phyloP scores from a whole-genome alignment of 2,329 filamentous ascomycete genomes.

The Alternaria sp. region DNA sequence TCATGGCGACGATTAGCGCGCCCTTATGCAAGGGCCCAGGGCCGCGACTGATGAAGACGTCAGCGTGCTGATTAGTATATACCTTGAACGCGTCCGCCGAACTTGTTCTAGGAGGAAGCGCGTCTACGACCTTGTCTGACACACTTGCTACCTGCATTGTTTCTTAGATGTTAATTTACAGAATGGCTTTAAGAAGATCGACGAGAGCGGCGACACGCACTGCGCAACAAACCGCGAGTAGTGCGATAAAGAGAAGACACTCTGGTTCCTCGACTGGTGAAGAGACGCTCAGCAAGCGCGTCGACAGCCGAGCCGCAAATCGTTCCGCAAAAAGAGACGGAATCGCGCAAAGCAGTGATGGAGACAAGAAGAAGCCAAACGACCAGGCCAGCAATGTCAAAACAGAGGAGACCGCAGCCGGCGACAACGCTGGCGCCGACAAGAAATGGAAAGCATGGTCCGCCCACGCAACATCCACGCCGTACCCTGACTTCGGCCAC shows the following conservation, averaged over 20 bases:
- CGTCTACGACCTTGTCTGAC: background rate
- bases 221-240: background rate
- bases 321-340: background rate
- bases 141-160: background rate
- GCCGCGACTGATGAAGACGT: background rate
- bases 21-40: background rate
- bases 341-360: background rate
- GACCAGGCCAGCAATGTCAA: background rate
- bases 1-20: no score
- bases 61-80: background rate
- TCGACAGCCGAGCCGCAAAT: background rate
- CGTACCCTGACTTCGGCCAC: slow-evolving; percentile 7
- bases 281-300: background rate
- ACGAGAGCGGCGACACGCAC: background rate
- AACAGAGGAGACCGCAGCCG: no score
- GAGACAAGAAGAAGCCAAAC: background rate
- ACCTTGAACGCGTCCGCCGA: background rate
- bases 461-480: slow-evolving; percentile 8
- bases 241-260: background rate
- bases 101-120: background rate
- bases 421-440: background rate
- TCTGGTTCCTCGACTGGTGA: background rate
- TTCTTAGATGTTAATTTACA: background rate
- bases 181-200: background rate
- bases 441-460: slow-evolving; percentile 15